These are phyloP conservation scores for Chaetomium sp. DNA, from an alignment of 2,329 filamentous ascomycete species.

Conservation along the genomic window DNA sequence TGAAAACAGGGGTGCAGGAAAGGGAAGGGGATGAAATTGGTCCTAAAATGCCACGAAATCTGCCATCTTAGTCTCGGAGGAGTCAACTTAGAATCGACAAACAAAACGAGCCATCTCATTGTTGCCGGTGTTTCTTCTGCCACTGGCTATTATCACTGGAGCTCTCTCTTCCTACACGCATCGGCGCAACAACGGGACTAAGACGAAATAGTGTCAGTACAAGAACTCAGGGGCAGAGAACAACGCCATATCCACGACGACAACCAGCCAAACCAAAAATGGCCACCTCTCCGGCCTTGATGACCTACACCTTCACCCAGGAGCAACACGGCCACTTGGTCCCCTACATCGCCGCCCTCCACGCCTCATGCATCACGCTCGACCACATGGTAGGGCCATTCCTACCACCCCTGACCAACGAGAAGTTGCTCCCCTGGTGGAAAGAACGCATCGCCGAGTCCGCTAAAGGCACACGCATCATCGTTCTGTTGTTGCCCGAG, in stretches of 20 bases:
- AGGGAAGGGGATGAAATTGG: conserved; percentile 6
- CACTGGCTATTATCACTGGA: no score
- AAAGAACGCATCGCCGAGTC: conserved; percentile 45
- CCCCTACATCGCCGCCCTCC: conserved; percentile 51
- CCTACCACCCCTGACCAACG: conserved; percentile 50
- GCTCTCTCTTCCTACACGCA: no score
- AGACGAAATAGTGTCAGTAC: no score
- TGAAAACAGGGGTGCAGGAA: no score
- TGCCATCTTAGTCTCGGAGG: background rate
- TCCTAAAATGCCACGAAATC: conserved; percentile 13
- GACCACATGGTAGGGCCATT: conserved; percentile 53
- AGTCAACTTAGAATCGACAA: no score
- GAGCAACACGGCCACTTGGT: conserved; percentile 45
- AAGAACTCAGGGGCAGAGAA: background rate
- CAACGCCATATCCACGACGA: background rate
- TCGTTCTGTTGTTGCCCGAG: conserved; percentile 46
- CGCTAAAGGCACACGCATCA: conserved; percentile 39
- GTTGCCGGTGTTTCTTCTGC: no score
- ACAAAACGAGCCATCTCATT: no score
- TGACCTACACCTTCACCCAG: conserved; percentile 38
- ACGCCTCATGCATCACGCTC: conserved; percentile 52
- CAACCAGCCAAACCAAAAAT: background rate
- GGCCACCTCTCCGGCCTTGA: conserved; percentile 27
- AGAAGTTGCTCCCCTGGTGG: conserved; percentile 53
- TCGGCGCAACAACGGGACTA: no score